Evolutionary conservation across 805 yeast species (phyloP), one percentile per base, ranked within the genome.

Genomic region (Zygoascus tannicola): DNA sequence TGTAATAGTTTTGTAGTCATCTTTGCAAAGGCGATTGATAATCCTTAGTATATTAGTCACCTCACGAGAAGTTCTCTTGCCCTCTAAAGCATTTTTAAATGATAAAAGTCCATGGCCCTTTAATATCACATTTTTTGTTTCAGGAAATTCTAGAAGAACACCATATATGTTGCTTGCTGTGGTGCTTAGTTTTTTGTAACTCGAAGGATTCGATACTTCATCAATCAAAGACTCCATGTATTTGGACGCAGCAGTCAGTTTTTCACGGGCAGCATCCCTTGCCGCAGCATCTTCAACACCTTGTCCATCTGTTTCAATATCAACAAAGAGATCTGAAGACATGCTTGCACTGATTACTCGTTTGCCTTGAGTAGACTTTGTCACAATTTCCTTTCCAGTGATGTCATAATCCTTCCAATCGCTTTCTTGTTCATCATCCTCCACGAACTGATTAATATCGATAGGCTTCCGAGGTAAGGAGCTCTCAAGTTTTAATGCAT

Each of bases 91-190:
- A 21, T 53, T 56, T 20, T 54, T 30, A 3, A 55, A 22, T 1
- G 56, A 53, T 18, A 56, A 23, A n/a, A 56, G 35, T 4, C 57
- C 56, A 35, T 53, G 56, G 12, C 38, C 23, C 34, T 43, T 44
- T 21, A 53, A 30, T 3, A 57, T 32, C 12, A 50, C 46, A 16
- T 38, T 43, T 26, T 32, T 38, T 4, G 53, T 41, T 18, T 48
- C 54, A 7, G 55, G 52, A 35, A 32, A 43, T n/a, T 44, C 44
- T 5, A 35, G 18, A 18, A 47, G 41, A 20, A 44, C 26, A 12
- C 20, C 35, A 7, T 46, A 36, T 12, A 35, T 35, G 14, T 19
- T 18, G 8, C n/a, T 14, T 12, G 23, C 21, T 7, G 38, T 20
- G 10, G 12, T 7, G 30, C 30, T 12, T 7, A 26, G 12, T 7